These are phyloP conservation scores for Auricularia sp. DNA, from an alignment of 768 basidiomycete genomes.

Conservation along the genomic window DNA sequence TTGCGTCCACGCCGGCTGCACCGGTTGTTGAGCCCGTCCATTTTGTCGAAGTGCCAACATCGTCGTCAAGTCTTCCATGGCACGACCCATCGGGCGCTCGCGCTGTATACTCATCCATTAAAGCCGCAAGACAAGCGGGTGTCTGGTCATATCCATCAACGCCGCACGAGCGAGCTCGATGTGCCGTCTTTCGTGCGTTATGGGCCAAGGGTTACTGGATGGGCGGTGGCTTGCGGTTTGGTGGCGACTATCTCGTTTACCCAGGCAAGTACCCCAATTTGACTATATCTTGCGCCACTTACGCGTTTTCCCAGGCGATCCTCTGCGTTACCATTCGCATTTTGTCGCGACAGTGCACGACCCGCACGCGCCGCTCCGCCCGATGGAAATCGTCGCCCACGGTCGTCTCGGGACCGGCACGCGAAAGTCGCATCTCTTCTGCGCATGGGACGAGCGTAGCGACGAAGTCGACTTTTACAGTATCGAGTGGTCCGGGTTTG, in stretches of 20 bases:
- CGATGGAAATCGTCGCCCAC: conserved; percentile 93
- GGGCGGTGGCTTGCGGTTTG: conserved; percentile 88
- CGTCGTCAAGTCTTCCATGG: conserved; percentile 60
- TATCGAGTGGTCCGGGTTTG: conserved; percentile 88
- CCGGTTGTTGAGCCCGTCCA: background rate
- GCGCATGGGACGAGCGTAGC: conserved; percentile 72
- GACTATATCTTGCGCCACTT: background rate
- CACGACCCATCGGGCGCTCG: conserved; percentile 33
- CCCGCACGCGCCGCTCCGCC: conserved; percentile 47
- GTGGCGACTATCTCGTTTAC: conserved; percentile 93
- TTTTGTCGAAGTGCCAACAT: conserved; percentile 49
- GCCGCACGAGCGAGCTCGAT: conserved; percentile 59
- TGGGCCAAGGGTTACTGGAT: conserved; percentile 81
- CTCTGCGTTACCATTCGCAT: conserved; percentile 93
- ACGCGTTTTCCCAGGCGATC: conserved; percentile 54
- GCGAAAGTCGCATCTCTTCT: conserved; percentile 90
- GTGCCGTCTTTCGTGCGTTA: conserved; percentile 67
- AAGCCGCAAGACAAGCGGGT: conserved; percentile 51
- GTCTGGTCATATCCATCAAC: conserved; percentile 71
- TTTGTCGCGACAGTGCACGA: conserved; percentile 79
- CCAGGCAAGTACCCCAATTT: conserved; percentile 50
- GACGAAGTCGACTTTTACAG: conserved; percentile 63
- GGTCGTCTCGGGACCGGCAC: conserved; percentile 94
- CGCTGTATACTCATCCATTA: conserved; percentile 43
- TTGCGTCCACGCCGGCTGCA: conserved; percentile 11